These are phyloP conservation scores for Zoysia matrella DNA, from an alignment of 202 grass and related monocot genomes.

Conservation along the genomic window DNA sequence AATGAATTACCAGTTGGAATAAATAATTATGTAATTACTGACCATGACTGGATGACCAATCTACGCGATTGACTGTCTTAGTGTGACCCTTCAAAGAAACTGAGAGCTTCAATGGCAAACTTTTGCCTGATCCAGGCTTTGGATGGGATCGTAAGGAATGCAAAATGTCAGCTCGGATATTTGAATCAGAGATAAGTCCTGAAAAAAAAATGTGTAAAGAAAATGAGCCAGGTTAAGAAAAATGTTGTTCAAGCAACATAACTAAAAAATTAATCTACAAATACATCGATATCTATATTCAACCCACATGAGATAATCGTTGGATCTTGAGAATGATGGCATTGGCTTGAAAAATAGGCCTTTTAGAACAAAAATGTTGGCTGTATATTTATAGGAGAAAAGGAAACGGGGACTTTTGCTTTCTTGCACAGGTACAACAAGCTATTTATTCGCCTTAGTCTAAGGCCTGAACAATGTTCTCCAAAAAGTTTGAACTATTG, in stretches of 20 bases:
- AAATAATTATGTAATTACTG: slow-evolving; percentile 26
- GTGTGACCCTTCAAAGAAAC: slow-evolving; percentile 65
- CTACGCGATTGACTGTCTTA: slow-evolving; percentile 73
- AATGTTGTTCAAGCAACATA: neutral
- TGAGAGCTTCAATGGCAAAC: slow-evolving; percentile 50
- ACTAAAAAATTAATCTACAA: slow-evolving; percentile 1
- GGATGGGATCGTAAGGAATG: slow-evolving; percentile 51
- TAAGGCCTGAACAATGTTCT: neutral
- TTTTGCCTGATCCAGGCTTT: slow-evolving; percentile 44
- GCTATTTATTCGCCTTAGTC: neutral
- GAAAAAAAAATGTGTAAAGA: slow-evolving; percentile 34
- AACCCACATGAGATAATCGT: neutral
- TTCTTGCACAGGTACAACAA: neutral
- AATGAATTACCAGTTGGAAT: neutral
- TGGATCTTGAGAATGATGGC: neutral
- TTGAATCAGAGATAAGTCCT: slow-evolving; percentile 60
- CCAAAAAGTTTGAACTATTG: slow-evolving; percentile 20
- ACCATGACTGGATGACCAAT: slow-evolving; percentile 81
- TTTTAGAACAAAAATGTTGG: neutral
- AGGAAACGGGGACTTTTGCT: neutral
- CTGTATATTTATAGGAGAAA: neutral
- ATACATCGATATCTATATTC: neutral
- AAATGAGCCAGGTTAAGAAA: slow-evolving; percentile 25
- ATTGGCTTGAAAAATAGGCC: neutral
- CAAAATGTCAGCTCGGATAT: slow-evolving; percentile 62